A percentile compares a stretch with the other conserved stretches of the same genome.
phyloP scores from a whole-genome alignment of 257 asterid genomes.

The Solanum chiquidenum region DNA sequence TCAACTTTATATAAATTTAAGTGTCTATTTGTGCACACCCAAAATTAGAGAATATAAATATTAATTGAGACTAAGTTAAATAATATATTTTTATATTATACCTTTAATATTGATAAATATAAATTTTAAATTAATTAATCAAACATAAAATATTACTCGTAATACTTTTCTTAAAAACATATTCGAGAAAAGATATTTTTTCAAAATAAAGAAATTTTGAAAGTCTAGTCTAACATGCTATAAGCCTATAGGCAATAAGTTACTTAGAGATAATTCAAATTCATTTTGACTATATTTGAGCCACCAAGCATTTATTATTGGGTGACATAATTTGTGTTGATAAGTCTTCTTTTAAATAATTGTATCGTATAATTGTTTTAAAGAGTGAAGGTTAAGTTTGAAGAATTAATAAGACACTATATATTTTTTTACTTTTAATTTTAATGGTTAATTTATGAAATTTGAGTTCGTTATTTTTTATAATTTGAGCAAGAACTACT shows the following conservation, averaged over 20 bases:
- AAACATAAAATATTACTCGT: background rate
- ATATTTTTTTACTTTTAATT: no score
- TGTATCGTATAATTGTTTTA: background rate
- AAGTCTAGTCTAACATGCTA: background rate
- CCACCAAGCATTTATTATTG: background rate
- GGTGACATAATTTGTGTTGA: background rate
- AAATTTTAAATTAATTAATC: no score
- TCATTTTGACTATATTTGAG: background rate
- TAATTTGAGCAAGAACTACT: no score
- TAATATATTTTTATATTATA: no score
- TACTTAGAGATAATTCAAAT: background rate
- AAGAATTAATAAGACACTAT: background rate
- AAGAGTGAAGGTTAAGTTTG: background rate
- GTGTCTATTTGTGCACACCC: fast-evolving
- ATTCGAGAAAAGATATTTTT: background rate
- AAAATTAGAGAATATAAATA: no score
- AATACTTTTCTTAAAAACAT: no score
- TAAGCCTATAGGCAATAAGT: background rate
- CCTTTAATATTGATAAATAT: background rate
- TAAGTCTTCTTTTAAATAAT: background rate
- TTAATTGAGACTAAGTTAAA: no score
- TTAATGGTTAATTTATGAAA: no score
- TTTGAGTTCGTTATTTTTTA: no score
- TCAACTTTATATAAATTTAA: no score
- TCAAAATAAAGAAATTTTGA: background rate